Evolutionary conservation across 441 rosid species (phyloP).

Genomic region (Mallotus japonicus): DNA sequence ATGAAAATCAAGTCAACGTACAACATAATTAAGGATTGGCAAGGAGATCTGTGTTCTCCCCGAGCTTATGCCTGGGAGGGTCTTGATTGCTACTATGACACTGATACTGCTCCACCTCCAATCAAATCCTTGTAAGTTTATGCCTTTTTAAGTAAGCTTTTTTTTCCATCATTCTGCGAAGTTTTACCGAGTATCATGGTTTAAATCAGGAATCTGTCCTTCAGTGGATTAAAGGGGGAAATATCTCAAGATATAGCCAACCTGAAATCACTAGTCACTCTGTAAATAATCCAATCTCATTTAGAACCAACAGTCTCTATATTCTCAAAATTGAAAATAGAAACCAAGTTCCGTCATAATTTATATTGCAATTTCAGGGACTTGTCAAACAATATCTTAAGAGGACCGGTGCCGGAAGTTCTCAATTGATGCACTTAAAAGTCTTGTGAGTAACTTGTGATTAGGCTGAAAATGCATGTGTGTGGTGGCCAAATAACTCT

Average conservation of each 20-base stretch:
- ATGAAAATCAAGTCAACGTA: slow-evolving; percentile 30
- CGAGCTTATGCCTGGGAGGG: slow-evolving; percentile 33
- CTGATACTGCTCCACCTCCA: slow-evolving; percentile 17
- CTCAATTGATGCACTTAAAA: slow-evolving; percentile 34
- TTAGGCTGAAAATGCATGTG: not conserved
- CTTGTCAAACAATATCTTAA: slow-evolving; percentile 35
- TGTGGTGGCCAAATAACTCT: not conserved
- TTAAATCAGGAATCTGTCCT: slow-evolving; percentile 32
- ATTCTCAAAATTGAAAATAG: not conserved
- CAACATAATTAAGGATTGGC: slow-evolving; percentile 36
- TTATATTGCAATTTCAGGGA: slow-evolving; percentile 17
- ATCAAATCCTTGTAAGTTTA: slow-evolving; percentile 40
- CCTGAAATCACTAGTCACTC: slow-evolving; percentile 22
- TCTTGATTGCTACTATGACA: slow-evolving; percentile 37
- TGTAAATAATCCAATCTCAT: slow-evolving; percentile 27
- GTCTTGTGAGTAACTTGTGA: slow-evolving; percentile 38
- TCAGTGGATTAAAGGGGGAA: slow-evolving; percentile 26
- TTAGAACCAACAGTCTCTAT: not conserved
- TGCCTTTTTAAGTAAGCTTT: too few species aligned
- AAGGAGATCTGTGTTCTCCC: slow-evolving; percentile 49
- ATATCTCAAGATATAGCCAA: slow-evolving; percentile 20
- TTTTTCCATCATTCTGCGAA: not conserved
- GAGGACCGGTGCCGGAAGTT: too few species aligned
- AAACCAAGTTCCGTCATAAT: not conserved
- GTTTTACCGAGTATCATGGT: not conserved